Evolutionary conservation across 306 rosid species (phyloP), one percentile per base, ranked within the genome.

Genomic region (Sindora glabra): DNA sequence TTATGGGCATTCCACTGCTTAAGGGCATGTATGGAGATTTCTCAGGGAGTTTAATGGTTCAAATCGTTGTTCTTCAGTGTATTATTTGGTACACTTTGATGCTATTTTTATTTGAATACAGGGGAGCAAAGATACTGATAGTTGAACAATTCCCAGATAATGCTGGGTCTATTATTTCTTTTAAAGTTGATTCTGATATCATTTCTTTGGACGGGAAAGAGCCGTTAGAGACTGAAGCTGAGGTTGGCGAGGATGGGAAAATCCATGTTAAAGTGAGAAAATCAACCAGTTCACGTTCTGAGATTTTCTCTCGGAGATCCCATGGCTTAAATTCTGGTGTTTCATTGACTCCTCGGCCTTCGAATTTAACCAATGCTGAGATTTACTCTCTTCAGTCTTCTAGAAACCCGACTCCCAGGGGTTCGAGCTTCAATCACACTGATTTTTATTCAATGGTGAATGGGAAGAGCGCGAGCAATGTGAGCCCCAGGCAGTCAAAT

Each of bases 71-170:
- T 5, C 95, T 89, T 12, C 96, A 89, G 47, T 86, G 95, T 33
- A 86, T 89, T 25, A 79, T 86, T 1, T 86, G 95, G 95, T 89
- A 86, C 68, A 89, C 95, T 0, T 41, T 89, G 22, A 85, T 89
- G 96, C 59, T 89, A 32, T 89, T 89, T 48, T n/a, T 89, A 29
- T 89, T 89, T 21, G 96, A 89, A 50, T 89, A 80, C 22, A 65
- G 95, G n/a, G 95, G 96, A n/a, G 95, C 96, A 0, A 51, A 85
- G 59, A 51, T 83, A 12, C 51, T 89, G 25, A 89, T 89, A 5
- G 90, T 48, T 2, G 96, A 89, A 39, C 95, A 89, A 77, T 89
- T 89, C 42, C 96, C 95, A 0, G 96, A 89, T 39, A 83, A 95
- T 5, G 95, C 89, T 0, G 95, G 78, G 0, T 81, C 87, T 5